These are phyloP conservation scores for Cynara cardunculus DNA, from an alignment of 129 eudicot genomes.

Conservation along the genomic window DNA sequence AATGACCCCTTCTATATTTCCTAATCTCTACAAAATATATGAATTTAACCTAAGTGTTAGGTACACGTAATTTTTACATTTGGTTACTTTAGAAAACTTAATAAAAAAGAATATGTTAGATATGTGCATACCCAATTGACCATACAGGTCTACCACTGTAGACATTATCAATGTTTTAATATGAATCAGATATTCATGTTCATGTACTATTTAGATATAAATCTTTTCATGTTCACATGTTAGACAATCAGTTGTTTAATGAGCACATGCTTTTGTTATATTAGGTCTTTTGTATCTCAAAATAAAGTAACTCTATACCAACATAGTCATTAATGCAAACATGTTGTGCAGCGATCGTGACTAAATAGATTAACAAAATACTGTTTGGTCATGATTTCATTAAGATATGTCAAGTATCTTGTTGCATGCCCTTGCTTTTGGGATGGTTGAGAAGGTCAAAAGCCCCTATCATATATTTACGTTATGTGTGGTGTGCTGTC, in stretches of 20 bases:
- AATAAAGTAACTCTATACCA: neutral
- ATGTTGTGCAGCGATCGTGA: neutral
- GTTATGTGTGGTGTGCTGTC: neutral
- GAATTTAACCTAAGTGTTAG: neutral
- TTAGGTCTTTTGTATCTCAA: neutral
- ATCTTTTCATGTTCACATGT: neutral
- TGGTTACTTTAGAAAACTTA: neutral
- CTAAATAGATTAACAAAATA: neutral
- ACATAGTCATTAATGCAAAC: neutral
- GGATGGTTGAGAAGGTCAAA: neutral
- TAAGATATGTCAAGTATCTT: neutral
- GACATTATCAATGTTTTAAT: neutral
- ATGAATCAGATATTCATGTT: neutral
- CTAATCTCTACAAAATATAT: no score
- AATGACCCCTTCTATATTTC: slow-evolving; percentile 1
- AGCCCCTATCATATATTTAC: neutral
- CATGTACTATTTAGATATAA: neutral
- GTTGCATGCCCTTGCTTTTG: neutral
- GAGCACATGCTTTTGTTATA: neutral
- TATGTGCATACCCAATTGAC: neutral
- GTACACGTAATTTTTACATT: neutral
- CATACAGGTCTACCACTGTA: neutral
- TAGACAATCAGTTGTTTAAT: neutral
- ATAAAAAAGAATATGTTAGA: neutral
- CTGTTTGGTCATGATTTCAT: neutral